Evolutionary conservation across 2,329 filamentous ascomycete genomes (phyloP).

Genomic region (Trichoderma arundinaceum): DNA sequence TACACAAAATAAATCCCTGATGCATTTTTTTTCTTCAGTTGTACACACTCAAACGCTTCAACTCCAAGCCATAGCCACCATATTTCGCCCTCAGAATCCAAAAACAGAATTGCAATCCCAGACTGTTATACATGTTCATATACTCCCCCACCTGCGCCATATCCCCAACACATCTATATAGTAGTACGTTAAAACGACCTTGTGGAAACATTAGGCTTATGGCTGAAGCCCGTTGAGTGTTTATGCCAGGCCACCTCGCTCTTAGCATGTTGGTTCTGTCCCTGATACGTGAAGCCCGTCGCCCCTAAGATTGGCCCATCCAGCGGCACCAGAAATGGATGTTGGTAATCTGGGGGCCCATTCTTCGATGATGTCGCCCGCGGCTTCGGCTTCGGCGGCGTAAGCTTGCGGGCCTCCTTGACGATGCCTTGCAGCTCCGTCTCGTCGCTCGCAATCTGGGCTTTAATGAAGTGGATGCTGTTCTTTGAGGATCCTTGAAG

Average conservation of each 20-base stretch:
- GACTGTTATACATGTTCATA: not conserved
- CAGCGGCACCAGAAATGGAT: constrained; percentile 44
- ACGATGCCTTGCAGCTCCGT: constrained; percentile 76
- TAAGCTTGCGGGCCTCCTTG: constrained; percentile 58
- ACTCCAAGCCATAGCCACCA: not conserved
- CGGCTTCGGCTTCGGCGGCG: constrained; percentile 39
- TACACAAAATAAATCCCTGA: not conserved
- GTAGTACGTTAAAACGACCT: not conserved
- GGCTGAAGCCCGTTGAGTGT: constrained; percentile 13
- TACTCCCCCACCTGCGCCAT: no score
- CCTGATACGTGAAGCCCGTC: constrained; percentile 36
- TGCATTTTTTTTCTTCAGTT: no score
- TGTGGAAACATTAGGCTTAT: not conserved
- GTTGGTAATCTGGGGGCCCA: constrained; percentile 47
- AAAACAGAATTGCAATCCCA: not conserved
- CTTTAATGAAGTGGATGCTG: constrained; percentile 72
- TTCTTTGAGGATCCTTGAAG: constrained; percentile 58
- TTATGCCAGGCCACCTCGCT: constrained; percentile 40
- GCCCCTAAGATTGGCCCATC: constrained; percentile 47
- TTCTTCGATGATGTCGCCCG: constrained; percentile 40
- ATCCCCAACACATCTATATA: not conserved
- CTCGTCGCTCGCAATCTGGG: constrained; percentile 80
- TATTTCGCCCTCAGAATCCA: not conserved
- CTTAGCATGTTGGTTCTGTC: constrained; percentile 36
- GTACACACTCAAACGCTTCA: not conserved